These are phyloP conservation scores for Coniferiporia sulphurascens DNA, from an alignment of 1,284 basidiomycete species.

Conservation along the genomic window DNA sequence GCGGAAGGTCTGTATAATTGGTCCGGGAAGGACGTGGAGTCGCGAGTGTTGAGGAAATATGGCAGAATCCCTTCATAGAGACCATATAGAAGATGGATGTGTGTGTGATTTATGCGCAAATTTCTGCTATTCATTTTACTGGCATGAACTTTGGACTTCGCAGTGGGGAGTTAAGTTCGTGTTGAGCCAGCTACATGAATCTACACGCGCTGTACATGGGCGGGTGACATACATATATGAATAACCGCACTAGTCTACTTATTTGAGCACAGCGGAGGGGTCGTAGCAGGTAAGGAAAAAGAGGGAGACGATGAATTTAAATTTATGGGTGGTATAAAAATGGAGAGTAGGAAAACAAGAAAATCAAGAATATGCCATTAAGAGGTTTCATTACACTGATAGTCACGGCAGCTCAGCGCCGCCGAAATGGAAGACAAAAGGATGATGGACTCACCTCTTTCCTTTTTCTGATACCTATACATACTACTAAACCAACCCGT, in stretches of 20 bases:
- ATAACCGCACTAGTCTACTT: conserved; percentile 6
- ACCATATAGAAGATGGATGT: background rate
- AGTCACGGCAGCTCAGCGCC: background rate
- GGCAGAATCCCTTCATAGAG: conserved; percentile 39
- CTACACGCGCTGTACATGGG: background rate
- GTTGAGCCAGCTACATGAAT: background rate
- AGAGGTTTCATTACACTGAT: background rate
- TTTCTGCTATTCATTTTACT: background rate
- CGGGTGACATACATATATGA: background rate
- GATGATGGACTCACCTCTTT: background rate
- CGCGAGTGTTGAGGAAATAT: conserved; percentile 71
- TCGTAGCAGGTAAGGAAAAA: background rate
- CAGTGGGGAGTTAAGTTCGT: background rate
- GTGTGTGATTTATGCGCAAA: background rate
- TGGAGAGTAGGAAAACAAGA: background rate
- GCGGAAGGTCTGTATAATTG: conserved; percentile 81
- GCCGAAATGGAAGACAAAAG: background rate
- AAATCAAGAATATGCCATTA: background rate
- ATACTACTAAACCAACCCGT: conserved; percentile 40
- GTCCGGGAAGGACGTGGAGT: conserved; percentile 78
- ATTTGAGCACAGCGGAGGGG: background rate
- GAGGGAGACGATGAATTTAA: background rate
- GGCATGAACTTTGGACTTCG: background rate
- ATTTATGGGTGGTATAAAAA: background rate
- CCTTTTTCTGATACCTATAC: too few relatives aligned